Evolutionary conservation across 164 flowering plant species (phyloP), one percentile per base, ranked within the genome.

Genomic region (Saururus chinensis): DNA sequence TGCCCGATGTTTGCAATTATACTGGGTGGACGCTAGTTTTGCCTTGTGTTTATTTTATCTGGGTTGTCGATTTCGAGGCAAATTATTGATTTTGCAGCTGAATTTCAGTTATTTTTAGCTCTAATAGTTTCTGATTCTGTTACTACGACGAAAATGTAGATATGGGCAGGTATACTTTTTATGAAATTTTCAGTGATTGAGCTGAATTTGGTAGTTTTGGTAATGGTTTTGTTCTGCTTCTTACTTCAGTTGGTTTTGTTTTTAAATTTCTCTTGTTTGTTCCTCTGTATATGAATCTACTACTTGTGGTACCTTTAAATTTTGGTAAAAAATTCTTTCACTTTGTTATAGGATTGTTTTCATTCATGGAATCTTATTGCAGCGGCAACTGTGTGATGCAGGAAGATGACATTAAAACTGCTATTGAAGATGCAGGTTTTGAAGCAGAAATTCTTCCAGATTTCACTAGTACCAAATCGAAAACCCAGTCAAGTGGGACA

Each of bases 361-460:
- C 37, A 30, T 30, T 30, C 37, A 30, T 41, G 26, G 42, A 13
- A 55, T 22, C 53, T 53, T 24, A 37, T 63, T 55, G 11, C 40
- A 53, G 56, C 13, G 16, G 3, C 60, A 41, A 30, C 24, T 64
- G 42, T 60, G 9, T 64, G 54, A 19, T 70, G 64, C 84, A 95
- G 99, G 96, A 82, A 49, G 90, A 87, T 51, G 95, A 87, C 66
- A 79, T 95, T 4, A 87, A 74, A 64, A 72, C 65, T 73, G 99
- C 99, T 20, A 84, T 95, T 61, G 97, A 95, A 76, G 96, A 95
- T 76, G 96, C 97, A 6, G 99, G 99, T 1, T 95, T 95, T 76
- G 96, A 95, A 58, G 99, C 96, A 2, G 99, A 91, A 73, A 70
- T 95, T 66, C 71, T 95, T 17, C 64, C 81, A 54, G 92, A 91